Base-by-base conservation (phyloP, 495 filamentous ascomycete species). In the Aspergillus steynii region DNA sequence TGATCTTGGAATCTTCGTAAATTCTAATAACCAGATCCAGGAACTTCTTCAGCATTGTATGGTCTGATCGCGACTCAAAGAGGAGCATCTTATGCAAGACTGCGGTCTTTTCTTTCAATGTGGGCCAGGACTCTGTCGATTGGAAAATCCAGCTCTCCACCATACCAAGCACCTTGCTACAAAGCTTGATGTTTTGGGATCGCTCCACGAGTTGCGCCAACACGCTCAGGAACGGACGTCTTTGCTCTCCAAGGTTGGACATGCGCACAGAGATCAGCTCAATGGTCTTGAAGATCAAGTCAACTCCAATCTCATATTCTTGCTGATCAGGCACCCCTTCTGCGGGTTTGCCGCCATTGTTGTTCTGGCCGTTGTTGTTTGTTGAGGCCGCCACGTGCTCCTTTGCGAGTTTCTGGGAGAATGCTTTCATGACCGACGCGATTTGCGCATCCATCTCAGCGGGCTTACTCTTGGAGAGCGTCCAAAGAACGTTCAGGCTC, bases 121-220 rank as follows among this genome's bases (percentile, higher is more conserved):
- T 97, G 2, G 96, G 96, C 84, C 93, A 96, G 4, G 91, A 90
- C 59, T 96, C 93, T 32, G 89, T 91, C 2, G 91, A 93, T 56
- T 91, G 83, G 82, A 99, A 98, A 12, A 98, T 89, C 96, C 96
- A 99, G 4, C 78, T 79, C 67, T 96, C 92, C n/a, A 97, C 93
- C 84, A 98, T 94, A 28, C 89, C 85, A 8, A 99, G 77, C 49
- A 99, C 92, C 77, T 96, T 96, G 64, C 87, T 86, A 73, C 96
- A 98, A 7, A 99, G 82, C 31, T 83, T 81, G 55, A 86, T 88
- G 67, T 92, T 94, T 67, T 88, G 80, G 2, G 96, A 98, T 62
- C 95, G 93, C 74, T 99, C 96, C 14, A 99, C 92, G 5, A 99
- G 82, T 31, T 92, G 92, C 5, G 96, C 96, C 53, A 99, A 77